Evolutionary conservation across 805 yeast species (phyloP).

Genomic region (Ogataea henricii): DNA sequence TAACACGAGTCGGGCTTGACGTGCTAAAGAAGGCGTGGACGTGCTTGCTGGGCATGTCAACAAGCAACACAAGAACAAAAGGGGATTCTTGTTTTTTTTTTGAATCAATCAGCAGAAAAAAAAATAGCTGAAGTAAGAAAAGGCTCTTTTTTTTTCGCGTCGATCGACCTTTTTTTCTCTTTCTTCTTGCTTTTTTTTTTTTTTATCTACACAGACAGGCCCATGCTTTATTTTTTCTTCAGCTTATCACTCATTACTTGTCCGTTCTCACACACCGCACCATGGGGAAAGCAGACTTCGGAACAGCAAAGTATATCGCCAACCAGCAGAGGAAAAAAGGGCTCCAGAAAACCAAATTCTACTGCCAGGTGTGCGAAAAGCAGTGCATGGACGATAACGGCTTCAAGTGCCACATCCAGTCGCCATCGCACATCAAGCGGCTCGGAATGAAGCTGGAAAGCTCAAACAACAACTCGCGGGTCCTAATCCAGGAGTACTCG

Average conservation of each 20-base stretch:
- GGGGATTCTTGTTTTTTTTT: too few species aligned
- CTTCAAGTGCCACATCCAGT: conserved; percentile 81
- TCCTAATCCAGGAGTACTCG: conserved; percentile 57
- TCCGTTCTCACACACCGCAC: neutral
- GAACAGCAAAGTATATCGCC: conserved; percentile 69
- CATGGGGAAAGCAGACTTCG: conserved; percentile 62
- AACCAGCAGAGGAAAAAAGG: conserved; percentile 82
- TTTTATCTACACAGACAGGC: too few species aligned
- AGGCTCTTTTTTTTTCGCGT: too few species aligned
- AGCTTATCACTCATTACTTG: neutral
- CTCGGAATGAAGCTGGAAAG: conserved; percentile 47
- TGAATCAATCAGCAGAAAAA: too few species aligned
- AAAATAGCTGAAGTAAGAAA: too few species aligned
- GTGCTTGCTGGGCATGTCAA: too few species aligned
- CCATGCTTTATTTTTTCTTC: too few species aligned
- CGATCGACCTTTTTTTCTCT: too few species aligned
- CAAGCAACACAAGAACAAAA: too few species aligned
- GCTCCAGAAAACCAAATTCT: conserved; percentile 80
- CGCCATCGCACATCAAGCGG: conserved; percentile 73
- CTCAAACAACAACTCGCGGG: conserved; percentile 38
- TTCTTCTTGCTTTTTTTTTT: too few species aligned
- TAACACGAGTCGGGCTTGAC: too few species aligned
- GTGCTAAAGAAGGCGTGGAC: too few species aligned
- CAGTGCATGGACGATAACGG: conserved; percentile 98
- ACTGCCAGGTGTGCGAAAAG: conserved; percentile 88